phyloP scores from a whole-genome alignment of 164 flowering plant species.

The Annona cherimola region DNA sequence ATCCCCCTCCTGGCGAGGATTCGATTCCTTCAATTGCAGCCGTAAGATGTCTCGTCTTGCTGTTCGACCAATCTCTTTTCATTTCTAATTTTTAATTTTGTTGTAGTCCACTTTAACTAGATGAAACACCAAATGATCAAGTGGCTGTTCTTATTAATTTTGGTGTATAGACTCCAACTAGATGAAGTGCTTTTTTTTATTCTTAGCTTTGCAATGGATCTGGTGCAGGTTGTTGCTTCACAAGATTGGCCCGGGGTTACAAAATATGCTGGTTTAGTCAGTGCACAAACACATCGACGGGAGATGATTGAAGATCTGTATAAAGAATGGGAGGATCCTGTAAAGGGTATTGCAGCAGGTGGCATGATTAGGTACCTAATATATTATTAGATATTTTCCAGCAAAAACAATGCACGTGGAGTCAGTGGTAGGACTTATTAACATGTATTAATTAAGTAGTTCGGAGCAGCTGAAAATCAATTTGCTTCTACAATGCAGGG shows the following conservation, averaged over 20 bases:
- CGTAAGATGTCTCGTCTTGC: constrained; percentile 29
- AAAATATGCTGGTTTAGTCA: constrained; percentile 24
- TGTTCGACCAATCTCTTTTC: background rate
- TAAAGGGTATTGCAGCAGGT: constrained; percentile 18
- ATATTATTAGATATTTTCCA: background rate
- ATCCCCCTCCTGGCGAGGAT: constrained; percentile 96
- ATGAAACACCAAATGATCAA: background rate
- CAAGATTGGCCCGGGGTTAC: constrained; percentile 29
- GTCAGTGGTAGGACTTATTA: background rate
- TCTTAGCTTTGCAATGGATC: background rate
- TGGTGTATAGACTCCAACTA: too few relatives aligned
- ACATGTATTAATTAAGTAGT: background rate
- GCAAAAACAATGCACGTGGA: background rate
- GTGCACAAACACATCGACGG: constrained; percentile 31
- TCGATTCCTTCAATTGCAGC: constrained; percentile 94
- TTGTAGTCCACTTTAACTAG: background rate
- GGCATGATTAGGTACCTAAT: constrained; percentile 26
- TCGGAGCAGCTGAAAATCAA: background rate
- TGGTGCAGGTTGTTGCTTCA: constrained; percentile 20
- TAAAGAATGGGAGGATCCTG: constrained; percentile 27
- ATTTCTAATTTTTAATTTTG: background rate
- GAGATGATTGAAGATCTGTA: constrained; percentile 31
- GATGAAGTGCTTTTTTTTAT: background rate
- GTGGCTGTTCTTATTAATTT: background rate
- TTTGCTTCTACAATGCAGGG: constrained; percentile 39